Conservation (phyloP, 176 grass and related monocot species). For the Lolium multiflorum region DNA sequence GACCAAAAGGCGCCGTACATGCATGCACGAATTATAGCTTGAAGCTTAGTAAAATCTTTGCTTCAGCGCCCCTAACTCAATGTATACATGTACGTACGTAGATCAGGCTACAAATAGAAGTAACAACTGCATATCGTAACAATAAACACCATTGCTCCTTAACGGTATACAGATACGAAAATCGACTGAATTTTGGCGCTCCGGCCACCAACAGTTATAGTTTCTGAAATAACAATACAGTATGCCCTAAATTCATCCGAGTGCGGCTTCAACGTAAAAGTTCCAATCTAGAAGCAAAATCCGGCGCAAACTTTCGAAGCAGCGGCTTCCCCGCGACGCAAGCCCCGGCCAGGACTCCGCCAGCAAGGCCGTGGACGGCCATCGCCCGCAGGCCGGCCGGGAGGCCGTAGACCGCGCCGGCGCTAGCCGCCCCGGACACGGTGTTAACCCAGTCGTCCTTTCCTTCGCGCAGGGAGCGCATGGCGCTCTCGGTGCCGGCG, state of each 20-base stretch:
- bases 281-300: conserved; percentile 31
- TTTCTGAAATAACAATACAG: neutral
- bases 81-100: too few relatives aligned
- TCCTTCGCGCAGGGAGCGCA: conserved; percentile 35
- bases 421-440: conserved; percentile 45
- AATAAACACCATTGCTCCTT: neutral
- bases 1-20: too few relatives aligned
- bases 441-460: conserved; percentile 70
- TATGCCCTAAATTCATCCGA: neutral
- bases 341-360: conserved; percentile 57
- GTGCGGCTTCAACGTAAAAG: neutral
- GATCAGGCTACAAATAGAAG: too few relatives aligned
- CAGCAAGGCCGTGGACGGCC: conserved; percentile 50
- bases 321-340: conserved; percentile 49
- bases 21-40: too few relatives aligned
- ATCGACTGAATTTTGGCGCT: conserved; percentile 3
- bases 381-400: conserved; percentile 52
- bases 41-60: too few relatives aligned
- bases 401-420: conserved; percentile 58
- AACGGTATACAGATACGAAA: neutral
- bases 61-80: too few relatives aligned
- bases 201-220: neutral
- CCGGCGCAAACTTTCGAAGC: conserved; percentile 53
- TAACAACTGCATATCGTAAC: neutral
- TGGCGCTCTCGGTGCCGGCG: conserved; percentile 49